A percentile compares a stretch with the other conserved stretches of the same genome.
phyloP scores from a whole-genome alignment of 257 asterid species.

The Scutellaria baicalensis region DNA sequence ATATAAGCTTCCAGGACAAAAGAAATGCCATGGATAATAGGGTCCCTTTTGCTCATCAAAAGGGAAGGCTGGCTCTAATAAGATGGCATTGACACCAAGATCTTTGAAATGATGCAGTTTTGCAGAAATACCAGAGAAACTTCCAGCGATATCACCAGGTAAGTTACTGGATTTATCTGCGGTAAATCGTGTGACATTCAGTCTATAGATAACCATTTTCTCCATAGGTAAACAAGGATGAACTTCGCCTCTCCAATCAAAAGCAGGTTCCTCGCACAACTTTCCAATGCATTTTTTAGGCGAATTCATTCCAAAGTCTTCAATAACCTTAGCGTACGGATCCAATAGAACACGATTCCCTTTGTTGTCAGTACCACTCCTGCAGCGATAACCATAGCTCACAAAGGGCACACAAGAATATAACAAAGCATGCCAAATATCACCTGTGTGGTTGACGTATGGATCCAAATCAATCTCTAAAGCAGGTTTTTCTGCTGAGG shows the following conservation, averaged over 20 bases:
- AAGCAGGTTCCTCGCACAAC: conserved; percentile 48
- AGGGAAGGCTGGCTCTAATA: conserved; percentile 79
- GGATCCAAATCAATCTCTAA: conserved; percentile 94
- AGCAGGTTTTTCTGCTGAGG: conserved; percentile 44
- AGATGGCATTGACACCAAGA: conserved; percentile 82
- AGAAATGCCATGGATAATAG: conserved; percentile 75
- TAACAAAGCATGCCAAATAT: conserved; percentile 79
- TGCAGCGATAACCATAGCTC: conserved; percentile 78
- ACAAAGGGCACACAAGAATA: conserved; percentile 43
- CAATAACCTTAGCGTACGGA: conserved; percentile 74
- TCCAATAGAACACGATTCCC: conserved; percentile 54
- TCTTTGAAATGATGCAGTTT: conserved; percentile 64
- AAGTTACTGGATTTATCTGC: conserved; percentile 65
- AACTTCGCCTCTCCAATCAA: conserved; percentile 69
- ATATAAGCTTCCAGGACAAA: conserved; percentile 46
- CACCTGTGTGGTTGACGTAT: conserved; percentile 69
- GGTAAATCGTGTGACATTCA: conserved; percentile 58
- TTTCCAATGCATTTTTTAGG: conserved; percentile 39
- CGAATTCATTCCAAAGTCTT: conserved; percentile 28
- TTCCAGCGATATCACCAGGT: conserved; percentile 48
- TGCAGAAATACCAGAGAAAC: conserved; percentile 58
- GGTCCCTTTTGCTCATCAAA: conserved; percentile 68
- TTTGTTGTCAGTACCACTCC: conserved; percentile 23
- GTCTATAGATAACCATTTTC: conserved; percentile 60
- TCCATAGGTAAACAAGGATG: conserved; percentile 62